Evolutionary conservation across 192 early-diverging fungal species (phyloP).

Genomic region (Geranomyces variabilis): DNA sequence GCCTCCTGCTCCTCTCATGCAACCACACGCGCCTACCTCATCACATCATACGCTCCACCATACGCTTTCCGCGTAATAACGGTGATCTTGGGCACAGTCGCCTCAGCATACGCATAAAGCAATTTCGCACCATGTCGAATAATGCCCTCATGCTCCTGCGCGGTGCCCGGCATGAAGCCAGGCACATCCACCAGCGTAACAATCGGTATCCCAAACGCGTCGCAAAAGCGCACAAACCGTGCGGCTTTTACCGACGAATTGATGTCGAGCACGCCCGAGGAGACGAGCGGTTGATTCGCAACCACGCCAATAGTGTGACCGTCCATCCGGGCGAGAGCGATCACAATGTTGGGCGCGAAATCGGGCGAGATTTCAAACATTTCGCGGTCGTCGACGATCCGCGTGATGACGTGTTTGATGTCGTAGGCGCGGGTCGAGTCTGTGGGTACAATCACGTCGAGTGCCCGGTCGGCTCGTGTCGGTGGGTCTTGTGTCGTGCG

Average conservation of each 20-base stretch:
- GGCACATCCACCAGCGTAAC: conserved; percentile 96
- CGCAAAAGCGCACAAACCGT: conserved; percentile 93
- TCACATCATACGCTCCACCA: conserved; percentile 97
- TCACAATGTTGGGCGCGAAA: conserved; percentile 90
- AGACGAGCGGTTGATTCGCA: conserved; percentile 94
- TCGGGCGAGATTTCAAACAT: conserved; percentile 94
- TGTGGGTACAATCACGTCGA: conserved; percentile 87
- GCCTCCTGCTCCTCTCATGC: neutral
- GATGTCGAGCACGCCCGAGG: conserved; percentile 95
- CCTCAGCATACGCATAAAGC: conserved; percentile 94
- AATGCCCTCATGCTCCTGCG: conserved; percentile 94
- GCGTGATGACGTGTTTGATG: conserved; percentile 81
- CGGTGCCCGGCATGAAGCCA: conserved; percentile 92
- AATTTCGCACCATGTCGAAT: conserved; percentile 97
- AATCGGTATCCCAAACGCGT: conserved; percentile 94
- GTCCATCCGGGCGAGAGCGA: conserved; percentile 84
- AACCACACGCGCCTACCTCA: conserved; percentile 74
- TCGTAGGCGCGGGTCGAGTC: conserved; percentile 94
- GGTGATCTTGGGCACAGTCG: conserved; percentile 95
- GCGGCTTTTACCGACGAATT: conserved; percentile 94
- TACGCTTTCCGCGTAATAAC: conserved; percentile 96
- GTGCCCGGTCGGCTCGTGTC: conserved; percentile 70
- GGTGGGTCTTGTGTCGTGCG: conserved; percentile 66
- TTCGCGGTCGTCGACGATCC: conserved; percentile 75
- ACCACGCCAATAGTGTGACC: conserved; percentile 87